Evolutionary conservation across 805 yeast genomes (phyloP).

Genomic region (Ogataea trehalophila): DNA sequence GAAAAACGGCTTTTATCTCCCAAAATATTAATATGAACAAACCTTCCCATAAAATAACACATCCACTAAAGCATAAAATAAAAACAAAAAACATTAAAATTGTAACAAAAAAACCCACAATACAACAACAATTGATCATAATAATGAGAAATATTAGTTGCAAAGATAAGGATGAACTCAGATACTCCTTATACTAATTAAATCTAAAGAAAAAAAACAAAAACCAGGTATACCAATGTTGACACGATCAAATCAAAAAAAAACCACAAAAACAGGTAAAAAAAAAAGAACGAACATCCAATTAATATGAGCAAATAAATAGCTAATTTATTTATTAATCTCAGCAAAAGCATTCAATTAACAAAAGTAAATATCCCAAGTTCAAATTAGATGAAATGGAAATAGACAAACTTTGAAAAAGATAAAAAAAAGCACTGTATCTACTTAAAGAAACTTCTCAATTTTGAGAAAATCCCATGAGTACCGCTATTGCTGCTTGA

Average conservation of each 20-base stretch:
- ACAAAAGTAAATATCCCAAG: neutral
- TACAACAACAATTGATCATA: no score
- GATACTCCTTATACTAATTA: no score
- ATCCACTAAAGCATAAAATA: no score
- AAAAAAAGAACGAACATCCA: neutral
- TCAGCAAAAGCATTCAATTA: neutral
- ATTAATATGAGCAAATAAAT: neutral
- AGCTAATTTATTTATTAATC: neutral
- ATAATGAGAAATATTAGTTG: no score
- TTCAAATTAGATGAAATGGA: conserved; percentile 1
- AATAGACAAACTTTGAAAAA: neutral
- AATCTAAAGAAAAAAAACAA: no score
- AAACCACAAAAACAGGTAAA: neutral
- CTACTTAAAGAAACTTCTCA: conserved; percentile 22
- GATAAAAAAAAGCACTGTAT: neutral
- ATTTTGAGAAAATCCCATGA: conserved; percentile 16
- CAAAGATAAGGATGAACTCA: no score
- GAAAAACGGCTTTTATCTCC: no score
- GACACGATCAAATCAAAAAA: neutral
- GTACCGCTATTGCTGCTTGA: neutral
- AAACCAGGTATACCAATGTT: no score
- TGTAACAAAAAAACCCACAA: no score
- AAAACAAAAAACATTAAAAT: no score
- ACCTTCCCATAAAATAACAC: no score
- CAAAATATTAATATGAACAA: no score